These are phyloP conservation scores for Suillus americanus DNA, from an alignment of 768 basidiomycete genomes.

Conservation along the genomic window DNA sequence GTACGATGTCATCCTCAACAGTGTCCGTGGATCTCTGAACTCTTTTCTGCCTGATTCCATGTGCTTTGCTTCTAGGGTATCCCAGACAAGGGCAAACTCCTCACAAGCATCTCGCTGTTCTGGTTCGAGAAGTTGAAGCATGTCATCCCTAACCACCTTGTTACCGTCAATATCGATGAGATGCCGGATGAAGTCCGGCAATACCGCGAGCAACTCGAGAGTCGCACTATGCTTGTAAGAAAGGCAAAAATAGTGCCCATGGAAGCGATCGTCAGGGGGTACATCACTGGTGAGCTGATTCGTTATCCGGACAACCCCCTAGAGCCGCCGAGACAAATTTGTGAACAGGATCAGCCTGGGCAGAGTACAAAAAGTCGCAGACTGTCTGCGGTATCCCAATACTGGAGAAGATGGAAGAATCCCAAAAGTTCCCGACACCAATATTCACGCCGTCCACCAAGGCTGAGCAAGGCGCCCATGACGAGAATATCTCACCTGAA, in stretches of 20 bases:
- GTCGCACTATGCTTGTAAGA: constrained; percentile 86
- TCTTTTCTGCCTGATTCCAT: constrained; percentile 5
- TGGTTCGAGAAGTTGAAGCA: constrained; percentile 86
- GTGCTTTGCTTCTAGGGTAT: constrained; percentile 66
- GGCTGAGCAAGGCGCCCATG: constrained; percentile 90
- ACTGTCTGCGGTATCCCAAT: constrained; percentile 87
- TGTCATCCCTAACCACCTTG: constrained; percentile 88
- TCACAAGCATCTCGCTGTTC: constrained; percentile 90
- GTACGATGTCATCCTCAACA: constrained; percentile 92
- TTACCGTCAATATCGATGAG: constrained; percentile 70
- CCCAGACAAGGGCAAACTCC: constrained; percentile 87
- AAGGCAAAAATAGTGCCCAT: constrained; percentile 88
- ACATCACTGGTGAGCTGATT: constrained; percentile 76
- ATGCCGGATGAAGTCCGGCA: constrained; percentile 65
- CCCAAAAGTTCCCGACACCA: constrained; percentile 75
- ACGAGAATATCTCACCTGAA: constrained; percentile 92
- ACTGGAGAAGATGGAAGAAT: constrained; percentile 78
- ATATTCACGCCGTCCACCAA: constrained; percentile 98
- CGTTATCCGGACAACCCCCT: not conserved
- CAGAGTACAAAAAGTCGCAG: constrained; percentile 83
- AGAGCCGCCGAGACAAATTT: not conserved
- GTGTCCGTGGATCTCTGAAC: constrained; percentile 55
- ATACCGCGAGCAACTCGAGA: constrained; percentile 76
- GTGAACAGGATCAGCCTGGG: constrained; percentile 86
- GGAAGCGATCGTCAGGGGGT: constrained; percentile 95